These are phyloP conservation scores for Solanum dulcamara DNA, from an alignment of 257 asterid species.

Conservation along the genomic window DNA sequence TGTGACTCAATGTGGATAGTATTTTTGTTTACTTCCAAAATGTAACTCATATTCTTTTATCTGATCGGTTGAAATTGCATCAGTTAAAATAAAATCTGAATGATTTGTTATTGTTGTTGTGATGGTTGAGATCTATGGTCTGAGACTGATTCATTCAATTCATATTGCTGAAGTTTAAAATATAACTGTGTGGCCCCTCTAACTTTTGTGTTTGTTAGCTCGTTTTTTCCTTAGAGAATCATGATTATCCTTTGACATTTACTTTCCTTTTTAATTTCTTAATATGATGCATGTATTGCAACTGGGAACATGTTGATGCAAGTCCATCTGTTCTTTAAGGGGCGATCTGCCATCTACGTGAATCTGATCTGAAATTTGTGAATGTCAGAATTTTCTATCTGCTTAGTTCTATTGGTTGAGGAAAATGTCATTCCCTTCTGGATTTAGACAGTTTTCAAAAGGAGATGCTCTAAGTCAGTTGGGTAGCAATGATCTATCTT, in stretches of 20 bases:
- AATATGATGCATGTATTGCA: background rate
- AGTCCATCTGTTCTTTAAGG: background rate
- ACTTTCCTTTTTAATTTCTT: background rate
- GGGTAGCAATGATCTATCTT: background rate
- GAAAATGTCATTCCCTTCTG: background rate
- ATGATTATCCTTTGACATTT: background rate
- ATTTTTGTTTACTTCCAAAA: background rate
- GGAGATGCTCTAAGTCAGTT: background rate
- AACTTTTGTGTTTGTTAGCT: background rate
- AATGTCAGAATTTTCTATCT: background rate
- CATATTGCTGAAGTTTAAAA: background rate
- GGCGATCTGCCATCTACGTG: background rate
- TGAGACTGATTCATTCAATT: background rate
- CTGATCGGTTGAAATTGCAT: background rate
- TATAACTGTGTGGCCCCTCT: background rate
- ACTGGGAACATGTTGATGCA: background rate
- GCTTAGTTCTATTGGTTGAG: background rate
- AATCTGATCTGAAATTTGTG: background rate
- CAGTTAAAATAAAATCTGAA: background rate
- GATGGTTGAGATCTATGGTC: background rate
- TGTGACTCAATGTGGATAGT: background rate
- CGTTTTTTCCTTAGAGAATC: background rate
- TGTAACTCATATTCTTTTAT: background rate
- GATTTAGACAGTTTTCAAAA: background rate
- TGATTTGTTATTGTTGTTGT: background rate